Evolutionary conservation across 2,329 filamentous ascomycete genomes (phyloP), one percentile per base, ranked within the genome.

Genomic region (Aspergillus fijiensis): DNA sequence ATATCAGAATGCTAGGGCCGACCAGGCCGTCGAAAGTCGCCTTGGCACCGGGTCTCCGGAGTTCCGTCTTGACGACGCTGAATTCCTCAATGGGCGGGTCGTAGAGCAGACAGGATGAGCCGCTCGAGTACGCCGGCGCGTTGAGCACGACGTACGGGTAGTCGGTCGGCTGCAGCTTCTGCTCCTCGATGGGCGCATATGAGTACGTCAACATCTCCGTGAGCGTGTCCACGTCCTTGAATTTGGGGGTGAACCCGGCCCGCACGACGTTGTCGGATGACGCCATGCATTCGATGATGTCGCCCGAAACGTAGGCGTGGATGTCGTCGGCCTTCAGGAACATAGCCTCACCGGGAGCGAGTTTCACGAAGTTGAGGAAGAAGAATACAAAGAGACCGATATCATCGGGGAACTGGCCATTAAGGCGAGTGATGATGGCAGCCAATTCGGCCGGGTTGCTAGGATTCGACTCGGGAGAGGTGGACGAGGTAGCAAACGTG

Each of bases 271-370:
- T 99, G 83, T 99, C 95, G n/a, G 91, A 96, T 9, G 92, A 89
- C 0, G 95, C 95, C 95, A 99, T 99, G 82, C 95, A 99, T 79
- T 99, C 95, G 74, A 99, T 92, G 68, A 99, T 96, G 72, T 99
- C 94, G 35, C 79, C 79, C 5, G 77, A 80, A 49, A 81, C 79
- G 59, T 99, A 99, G 52, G 95, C 95, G 75, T 99, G 95, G 69
- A 98, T 98, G 72, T 98, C 95, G 72, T 99, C 94, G 6, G 95
- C 95, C 70, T 92, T 91, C 39, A 99, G 84, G 79, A 98, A 99
- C 82, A 99, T 90, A 9, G 94, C 95, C 79, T 99, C 94, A 55
- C 95, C 95, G 1, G 93, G 87, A 53, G 89, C 81, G 14, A 99
- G 85, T 67, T 88, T 90, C 72, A 99, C 91, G 71, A 91, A 96